Evolutionary conservation across 306 rosid species (phyloP).

Genomic region (Chamaecrista fasciculata): DNA sequence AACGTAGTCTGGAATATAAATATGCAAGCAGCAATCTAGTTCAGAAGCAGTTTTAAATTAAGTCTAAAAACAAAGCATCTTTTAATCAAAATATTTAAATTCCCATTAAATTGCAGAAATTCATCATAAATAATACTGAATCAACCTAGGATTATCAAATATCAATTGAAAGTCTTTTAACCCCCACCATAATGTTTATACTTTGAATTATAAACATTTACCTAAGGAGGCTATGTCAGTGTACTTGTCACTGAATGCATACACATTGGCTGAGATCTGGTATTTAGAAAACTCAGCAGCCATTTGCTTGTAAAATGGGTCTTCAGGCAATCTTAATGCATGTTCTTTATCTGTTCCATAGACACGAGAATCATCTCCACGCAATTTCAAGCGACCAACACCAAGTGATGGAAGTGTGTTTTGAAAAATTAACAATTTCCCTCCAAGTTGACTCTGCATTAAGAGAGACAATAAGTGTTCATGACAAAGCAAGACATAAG

Average conservation of each 20-base stretch:
- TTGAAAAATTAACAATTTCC: slow-evolving; percentile 90
- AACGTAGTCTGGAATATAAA: neutral
- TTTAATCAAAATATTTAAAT: neutral
- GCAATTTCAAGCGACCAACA: slow-evolving; percentile 88
- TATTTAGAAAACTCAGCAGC: slow-evolving; percentile 93
- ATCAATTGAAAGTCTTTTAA: slow-evolving; percentile 20
- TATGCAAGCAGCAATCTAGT: neutral
- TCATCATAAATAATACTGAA: slow-evolving; percentile 22
- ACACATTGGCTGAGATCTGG: slow-evolving; percentile 80
- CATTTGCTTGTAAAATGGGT: slow-evolving; percentile 98
- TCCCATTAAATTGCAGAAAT: neutral
- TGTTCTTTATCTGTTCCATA: slow-evolving; percentile 96
- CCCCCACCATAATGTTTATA: slow-evolving; percentile 5
- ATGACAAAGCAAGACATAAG: slow-evolving; percentile 26
- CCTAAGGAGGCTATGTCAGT: slow-evolving; percentile 96
- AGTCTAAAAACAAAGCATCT: slow-evolving; percentile 1
- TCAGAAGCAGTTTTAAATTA: slow-evolving; percentile 3
- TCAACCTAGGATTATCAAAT: slow-evolving; percentile 20
- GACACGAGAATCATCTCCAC: slow-evolving; percentile 91
- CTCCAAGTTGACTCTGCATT: slow-evolving; percentile 90
- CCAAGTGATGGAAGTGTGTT: slow-evolving; percentile 94
- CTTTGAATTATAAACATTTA: slow-evolving; percentile 14
- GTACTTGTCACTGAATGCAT: slow-evolving; percentile 95
- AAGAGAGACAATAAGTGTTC: slow-evolving; percentile 13
- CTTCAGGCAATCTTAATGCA: slow-evolving; percentile 77